These are phyloP conservation scores for Phoma sp. DNA, from an alignment of 2,329 filamentous ascomycete species.

Conservation along the genomic window DNA sequence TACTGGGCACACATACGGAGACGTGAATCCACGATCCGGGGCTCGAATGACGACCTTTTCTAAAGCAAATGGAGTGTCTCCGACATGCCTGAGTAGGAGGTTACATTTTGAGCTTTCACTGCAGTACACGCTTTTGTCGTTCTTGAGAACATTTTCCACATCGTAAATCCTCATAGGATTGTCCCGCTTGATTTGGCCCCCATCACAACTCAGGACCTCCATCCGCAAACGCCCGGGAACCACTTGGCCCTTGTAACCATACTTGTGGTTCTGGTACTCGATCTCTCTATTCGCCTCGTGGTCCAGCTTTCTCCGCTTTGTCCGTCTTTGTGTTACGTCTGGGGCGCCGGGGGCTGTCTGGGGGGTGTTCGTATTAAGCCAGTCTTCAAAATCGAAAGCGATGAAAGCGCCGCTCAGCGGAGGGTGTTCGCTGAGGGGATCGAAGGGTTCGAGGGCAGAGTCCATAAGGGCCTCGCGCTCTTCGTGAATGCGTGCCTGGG, in stretches of 20 bases:
- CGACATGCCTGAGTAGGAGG: slow-evolving; percentile 81
- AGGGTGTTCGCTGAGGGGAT: slow-evolving; percentile 33
- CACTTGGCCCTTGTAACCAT: slow-evolving; percentile 86
- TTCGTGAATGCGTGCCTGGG: slow-evolving; percentile 38
- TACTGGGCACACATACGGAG: slow-evolving; percentile 69
- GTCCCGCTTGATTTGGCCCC: slow-evolving; percentile 71
- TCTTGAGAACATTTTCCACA: slow-evolving; percentile 77
- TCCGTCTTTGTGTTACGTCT: slow-evolving; percentile 29
- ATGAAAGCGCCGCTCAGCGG: not conserved
- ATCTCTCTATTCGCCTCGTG: slow-evolving; percentile 33
- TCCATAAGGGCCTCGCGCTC: slow-evolving; percentile 33
- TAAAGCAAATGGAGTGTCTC: slow-evolving; percentile 78
- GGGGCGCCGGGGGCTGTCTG: slow-evolving; percentile 1
- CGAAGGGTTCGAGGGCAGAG: slow-evolving; percentile 26
- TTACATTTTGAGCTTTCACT: slow-evolving; percentile 89
- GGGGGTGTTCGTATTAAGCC: slow-evolving; percentile 4
- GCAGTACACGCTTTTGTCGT: slow-evolving; percentile 86
- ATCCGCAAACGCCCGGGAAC: slow-evolving; percentile 80
- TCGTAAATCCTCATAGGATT: slow-evolving; percentile 52
- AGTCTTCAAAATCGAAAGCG: slow-evolving; percentile 1
- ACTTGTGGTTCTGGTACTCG: slow-evolving; percentile 64
- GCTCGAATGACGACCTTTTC: slow-evolving; percentile 89
- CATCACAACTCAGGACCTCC: slow-evolving; percentile 90
- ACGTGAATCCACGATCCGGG: slow-evolving; percentile 79
- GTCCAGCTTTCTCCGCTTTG: slow-evolving; percentile 50